These are phyloP conservation scores for Cryptosporidium baileyi DNA, from an alignment of 169 alveolate genomes.

Conservation along the genomic window DNA sequence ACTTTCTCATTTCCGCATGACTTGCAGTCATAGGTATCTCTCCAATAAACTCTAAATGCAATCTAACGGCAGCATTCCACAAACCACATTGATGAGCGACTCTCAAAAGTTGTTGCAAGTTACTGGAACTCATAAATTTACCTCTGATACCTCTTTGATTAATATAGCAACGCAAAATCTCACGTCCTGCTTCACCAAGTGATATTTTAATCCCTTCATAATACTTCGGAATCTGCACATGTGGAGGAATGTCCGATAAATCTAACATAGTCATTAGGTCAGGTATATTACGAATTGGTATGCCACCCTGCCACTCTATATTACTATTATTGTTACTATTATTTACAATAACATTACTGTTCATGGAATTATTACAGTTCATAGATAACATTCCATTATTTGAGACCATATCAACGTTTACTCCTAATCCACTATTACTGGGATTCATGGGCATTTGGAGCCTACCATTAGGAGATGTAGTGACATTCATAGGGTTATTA, in stretches of 20 bases:
- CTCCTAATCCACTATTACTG: slow-evolving; percentile 30
- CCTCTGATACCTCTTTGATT: slow-evolving; percentile 66
- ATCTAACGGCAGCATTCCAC: slow-evolving; percentile 67
- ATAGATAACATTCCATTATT: slow-evolving; percentile 35
- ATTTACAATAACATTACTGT: slow-evolving; percentile 24
- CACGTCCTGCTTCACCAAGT: slow-evolving; percentile 67
- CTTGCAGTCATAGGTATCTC: slow-evolving; percentile 71
- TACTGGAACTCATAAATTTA: slow-evolving; percentile 65
- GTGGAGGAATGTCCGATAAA: slow-evolving; percentile 64
- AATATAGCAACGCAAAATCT: slow-evolving; percentile 52
- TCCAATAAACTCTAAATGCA: slow-evolving; percentile 68
- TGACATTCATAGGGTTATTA: slow-evolving; percentile 8
- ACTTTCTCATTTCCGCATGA: slow-evolving; percentile 69
- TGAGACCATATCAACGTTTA: slow-evolving; percentile 58
- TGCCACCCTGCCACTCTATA: slow-evolving; percentile 69
- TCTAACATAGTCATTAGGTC: slow-evolving; percentile 68
- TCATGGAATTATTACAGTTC: slow-evolving; percentile 2
- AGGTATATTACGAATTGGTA: slow-evolving; percentile 59
- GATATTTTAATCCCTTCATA: slow-evolving; percentile 66
- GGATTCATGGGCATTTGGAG: slow-evolving; percentile 58
- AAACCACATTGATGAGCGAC: slow-evolving; percentile 70
- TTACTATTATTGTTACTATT: background rate
- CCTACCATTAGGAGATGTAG: slow-evolving; percentile 46
- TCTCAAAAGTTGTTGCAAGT: slow-evolving; percentile 53
- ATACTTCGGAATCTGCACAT: slow-evolving; percentile 65